Conservation (phyloP, 1,139 yeast genomes). For the Yamadazyma triangularis region DNA sequence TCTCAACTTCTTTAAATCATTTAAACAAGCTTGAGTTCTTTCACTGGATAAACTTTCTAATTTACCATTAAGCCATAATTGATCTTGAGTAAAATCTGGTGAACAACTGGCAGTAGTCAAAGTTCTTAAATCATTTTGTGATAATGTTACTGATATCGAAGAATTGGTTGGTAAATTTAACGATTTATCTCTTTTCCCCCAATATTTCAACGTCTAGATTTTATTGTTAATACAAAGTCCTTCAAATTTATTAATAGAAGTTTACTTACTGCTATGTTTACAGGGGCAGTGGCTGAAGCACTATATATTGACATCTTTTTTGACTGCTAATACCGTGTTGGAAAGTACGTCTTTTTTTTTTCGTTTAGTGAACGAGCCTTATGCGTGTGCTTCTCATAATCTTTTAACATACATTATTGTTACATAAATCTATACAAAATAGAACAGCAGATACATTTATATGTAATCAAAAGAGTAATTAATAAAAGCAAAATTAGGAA, state of each 20-base stretch:
- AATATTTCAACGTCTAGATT: constrained; percentile 93
- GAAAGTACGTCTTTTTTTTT: too few species aligned
- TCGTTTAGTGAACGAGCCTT: too few species aligned
- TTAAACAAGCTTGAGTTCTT: constrained; percentile 77
- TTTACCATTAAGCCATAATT: constrained; percentile 77
- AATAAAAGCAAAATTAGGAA: too few species aligned
- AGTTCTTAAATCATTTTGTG: constrained; percentile 87
- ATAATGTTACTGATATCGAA: constrained; percentile 88
- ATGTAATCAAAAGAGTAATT: neutral
- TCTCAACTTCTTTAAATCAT: constrained; percentile 70
- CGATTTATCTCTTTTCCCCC: constrained; percentile 93
- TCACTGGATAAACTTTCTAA: constrained; percentile 61
- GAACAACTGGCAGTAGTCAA: constrained; percentile 82
- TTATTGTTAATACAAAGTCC: too few species aligned
- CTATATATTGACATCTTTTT: constrained; percentile 31
- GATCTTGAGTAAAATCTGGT: constrained; percentile 53
- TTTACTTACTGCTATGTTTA: constrained; percentile 94
- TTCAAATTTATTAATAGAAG: too few species aligned
- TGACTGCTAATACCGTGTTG: constrained; percentile 22
- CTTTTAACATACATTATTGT: neutral
- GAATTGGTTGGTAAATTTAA: constrained; percentile 93
- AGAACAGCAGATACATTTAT: neutral
- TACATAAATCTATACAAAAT: neutral
- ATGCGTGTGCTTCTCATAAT: too few species aligned
- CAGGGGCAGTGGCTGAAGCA: constrained; percentile 94